These are phyloP conservation scores for Ceratocystis albifundus DNA, from an alignment of 2,329 filamentous ascomycete species.

Conservation along the genomic window DNA sequence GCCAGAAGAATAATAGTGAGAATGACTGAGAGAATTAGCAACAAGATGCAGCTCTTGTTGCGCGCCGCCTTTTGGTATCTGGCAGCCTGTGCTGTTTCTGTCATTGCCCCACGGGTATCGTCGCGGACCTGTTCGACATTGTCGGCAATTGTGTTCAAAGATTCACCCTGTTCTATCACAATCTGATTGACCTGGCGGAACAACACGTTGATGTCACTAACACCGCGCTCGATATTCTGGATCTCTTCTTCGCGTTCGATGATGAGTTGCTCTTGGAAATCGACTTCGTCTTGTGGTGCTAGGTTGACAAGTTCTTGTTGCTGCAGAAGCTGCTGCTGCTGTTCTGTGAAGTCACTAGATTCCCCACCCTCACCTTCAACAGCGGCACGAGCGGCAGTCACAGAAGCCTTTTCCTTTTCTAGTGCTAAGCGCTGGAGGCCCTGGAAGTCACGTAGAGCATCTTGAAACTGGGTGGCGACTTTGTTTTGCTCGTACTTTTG, in stretches of 20 bases:
- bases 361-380: conserved; percentile 48
- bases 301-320: conserved; percentile 68
- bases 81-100: conserved; percentile 73
- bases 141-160: conserved; percentile 73
- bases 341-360: conserved; percentile 23
- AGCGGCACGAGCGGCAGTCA: conserved; percentile 69
- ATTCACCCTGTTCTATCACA: conserved; percentile 83
- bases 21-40: conserved; percentile 80
- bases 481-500: conserved; percentile 97
- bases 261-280: conserved; percentile 93
- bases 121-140: conserved; percentile 76
- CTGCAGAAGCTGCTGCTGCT: conserved; percentile 42
- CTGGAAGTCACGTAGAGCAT: conserved; percentile 83
- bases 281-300: conserved; percentile 85
- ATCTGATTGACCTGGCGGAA: conserved; percentile 98
- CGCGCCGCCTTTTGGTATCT: conserved; percentile 91
- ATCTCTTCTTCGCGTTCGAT: conserved; percentile 96
- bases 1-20: conserved; percentile 82
- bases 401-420: conserved; percentile 82
- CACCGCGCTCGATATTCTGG: conserved; percentile 90
- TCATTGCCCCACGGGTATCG: conserved; percentile 73
- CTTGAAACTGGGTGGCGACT: conserved; percentile 83
- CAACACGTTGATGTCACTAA: conserved; percentile 88
- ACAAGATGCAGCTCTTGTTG: conserved; percentile 84
- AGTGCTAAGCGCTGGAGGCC: conserved; percentile 77